Evolutionary conservation across 441 rosid genomes (phyloP), one percentile per base, ranked within the genome.

Genomic region (Capsella rubella): DNA sequence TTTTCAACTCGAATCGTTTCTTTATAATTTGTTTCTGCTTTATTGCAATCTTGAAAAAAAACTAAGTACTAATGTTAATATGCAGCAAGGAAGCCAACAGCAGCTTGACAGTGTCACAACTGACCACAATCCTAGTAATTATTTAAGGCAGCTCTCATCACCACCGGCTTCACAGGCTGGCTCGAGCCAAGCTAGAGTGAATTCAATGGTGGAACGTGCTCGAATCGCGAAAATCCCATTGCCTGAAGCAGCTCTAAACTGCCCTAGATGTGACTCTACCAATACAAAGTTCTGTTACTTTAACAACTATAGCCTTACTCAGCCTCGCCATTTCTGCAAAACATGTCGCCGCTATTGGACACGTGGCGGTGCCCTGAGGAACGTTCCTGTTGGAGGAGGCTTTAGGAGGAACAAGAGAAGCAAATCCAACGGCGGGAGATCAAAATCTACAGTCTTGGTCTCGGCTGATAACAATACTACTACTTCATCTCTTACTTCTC

Each of bases 311-410:
- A 85, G 81, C 80, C 84, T 87, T 52, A 60, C 86, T 7, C 90
- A 87, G 74, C 90, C 90, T 32, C 88, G 90, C 32, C 88, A 87
- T 81, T 87, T 87, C 60, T 80, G 89, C 83, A 80, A 89, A 81
- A 76, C 86, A 35, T 87, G 90, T 64, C 83, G 90, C 21, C 84
- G 89, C 27, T 87, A 87, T 79, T 87, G 90, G 90, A 87, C 90
- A 6, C 76, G 85, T 66, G 90, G 90, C 1, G 90, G 90, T 27
- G 85, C 87, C 28, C 61, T 87, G 42, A 78, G 90, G 78, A 87
- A 76, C 77, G 90, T 87, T 6, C 90, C 90, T 10, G 90, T 87
- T 1, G 90, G 90, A 1, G 90, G 90, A 6, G 88, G 90, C 15
- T 87, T 86, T 31, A 66, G 90, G 67, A 85, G 86, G 79, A 82